These are phyloP conservation scores for Pseudocercospora eumusae DNA, from an alignment of 2,329 filamentous ascomycete species.

Conservation along the genomic window DNA sequence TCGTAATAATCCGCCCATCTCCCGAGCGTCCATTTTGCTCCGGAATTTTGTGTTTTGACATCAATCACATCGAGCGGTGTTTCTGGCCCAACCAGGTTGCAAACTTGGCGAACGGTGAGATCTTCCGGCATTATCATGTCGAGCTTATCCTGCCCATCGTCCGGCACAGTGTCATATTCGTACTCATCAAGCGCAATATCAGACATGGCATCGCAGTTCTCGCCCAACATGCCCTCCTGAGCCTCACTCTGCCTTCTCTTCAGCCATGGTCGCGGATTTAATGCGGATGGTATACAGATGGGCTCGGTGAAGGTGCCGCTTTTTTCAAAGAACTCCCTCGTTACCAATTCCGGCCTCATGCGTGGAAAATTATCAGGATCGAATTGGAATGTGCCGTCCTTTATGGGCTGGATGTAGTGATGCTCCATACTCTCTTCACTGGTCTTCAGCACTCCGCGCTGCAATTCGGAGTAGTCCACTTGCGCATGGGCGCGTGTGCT, in stretches of 20 bases:
- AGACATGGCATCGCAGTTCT: conserved; percentile 38
- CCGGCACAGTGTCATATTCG: conserved; percentile 52
- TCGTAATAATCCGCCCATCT: conserved; percentile 70
- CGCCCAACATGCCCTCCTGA: conserved; percentile 9
- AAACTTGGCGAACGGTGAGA: conserved; percentile 64
- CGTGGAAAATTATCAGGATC: conserved; percentile 63
- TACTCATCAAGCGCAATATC: conserved; percentile 43
- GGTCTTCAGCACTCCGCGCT: conserved; percentile 66
- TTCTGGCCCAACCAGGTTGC: conserved; percentile 64
- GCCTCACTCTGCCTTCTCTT: conserved; percentile 14
- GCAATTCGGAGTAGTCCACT: conserved; percentile 68
- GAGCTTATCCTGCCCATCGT: conserved; percentile 64
- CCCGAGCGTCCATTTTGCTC: conserved; percentile 64
- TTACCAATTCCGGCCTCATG: conserved; percentile 64
- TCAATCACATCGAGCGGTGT: conserved; percentile 67
- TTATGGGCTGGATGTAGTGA: conserved; percentile 68
- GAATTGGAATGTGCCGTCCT: conserved; percentile 63
- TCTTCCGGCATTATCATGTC: conserved; percentile 69
- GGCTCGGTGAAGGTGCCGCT: conserved; percentile 65
- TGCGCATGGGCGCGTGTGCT: conserved; percentile 64
- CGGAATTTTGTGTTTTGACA: conserved; percentile 68
- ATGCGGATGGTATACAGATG: conserved; percentile 64
- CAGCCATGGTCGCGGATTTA: conserved; percentile 58
- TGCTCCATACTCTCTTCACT: conserved; percentile 65
- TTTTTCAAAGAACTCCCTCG: conserved; percentile 63